Evolutionary conservation across 495 filamentous ascomycete species (phyloP), one percentile per base, ranked within the genome.

Genomic region (Lophiotrema nucula): DNA sequence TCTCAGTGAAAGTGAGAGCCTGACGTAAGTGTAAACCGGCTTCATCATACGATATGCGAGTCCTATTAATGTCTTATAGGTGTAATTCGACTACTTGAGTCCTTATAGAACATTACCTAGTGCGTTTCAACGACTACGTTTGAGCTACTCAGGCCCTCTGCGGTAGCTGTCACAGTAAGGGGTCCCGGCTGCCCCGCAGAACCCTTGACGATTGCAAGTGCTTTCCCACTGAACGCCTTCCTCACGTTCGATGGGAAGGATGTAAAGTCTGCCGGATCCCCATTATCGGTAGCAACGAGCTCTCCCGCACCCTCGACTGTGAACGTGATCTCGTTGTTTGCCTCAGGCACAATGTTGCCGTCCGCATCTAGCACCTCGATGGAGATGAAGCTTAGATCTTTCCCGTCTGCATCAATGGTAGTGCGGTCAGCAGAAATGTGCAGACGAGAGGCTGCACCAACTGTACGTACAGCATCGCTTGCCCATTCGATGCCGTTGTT

Each of bases 221-320:
- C 72, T 13, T 74, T 59, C 0, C 76, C 77, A 27, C 67, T 67
- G 58, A 75, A 78, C 0, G 76, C 76, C n/a, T 77, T 70, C 0
- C 77, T 58, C 27, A 66, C 69, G 38, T 60, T 47, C 15, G 72
- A 76, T 15, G 73, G 72, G 56, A 80, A 78, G 3, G 61, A 63
- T 1, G 67, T 72, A 52, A 76, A 70, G 33, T 78, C 76, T 0
- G 73, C 67, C 0, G 76, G 73, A 42, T 79, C 70, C 0, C 77
- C 77, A 51, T 78, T 79, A 41, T 79, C 76, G 0, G 77, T 79
- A 1, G 76, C 60, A 18, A 78, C 61, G 8, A 79, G 74, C 63
- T 73, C 50, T 10, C 72, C 77, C 0, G 71, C 69, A 0, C 73
- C 76, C 0, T 52, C 63, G 24, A 77, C 48, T 2, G 72, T 68